phyloP scores from a whole-genome alignment of 768 basidiomycete genomes.

The Pleurotus pulmonarius region DNA sequence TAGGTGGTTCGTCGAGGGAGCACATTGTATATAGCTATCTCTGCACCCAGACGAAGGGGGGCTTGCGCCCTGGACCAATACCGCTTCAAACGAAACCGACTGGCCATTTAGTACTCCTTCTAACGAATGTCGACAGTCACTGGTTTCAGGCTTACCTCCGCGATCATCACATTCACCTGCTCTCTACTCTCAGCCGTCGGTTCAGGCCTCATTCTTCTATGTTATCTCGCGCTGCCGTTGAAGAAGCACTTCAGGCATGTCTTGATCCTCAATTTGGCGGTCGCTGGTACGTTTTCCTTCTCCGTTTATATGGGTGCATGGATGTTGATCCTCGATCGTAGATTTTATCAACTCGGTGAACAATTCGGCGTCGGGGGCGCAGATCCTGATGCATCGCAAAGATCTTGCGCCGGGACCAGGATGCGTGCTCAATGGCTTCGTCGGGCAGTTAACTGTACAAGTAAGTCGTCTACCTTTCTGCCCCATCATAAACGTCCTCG shows the following conservation, averaged over 20 bases:
- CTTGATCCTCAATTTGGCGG: slow-evolving; percentile 12
- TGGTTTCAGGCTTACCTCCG: background rate
- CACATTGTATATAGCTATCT: no score
- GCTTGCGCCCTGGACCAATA: no score
- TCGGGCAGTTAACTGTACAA: slow-evolving; percentile 10
- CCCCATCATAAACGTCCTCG: background rate
- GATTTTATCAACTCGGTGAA: slow-evolving; percentile 10
- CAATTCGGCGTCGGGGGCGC: slow-evolving; percentile 5
- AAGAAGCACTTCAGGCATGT: slow-evolving; percentile 13
- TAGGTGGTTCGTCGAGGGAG: no score
- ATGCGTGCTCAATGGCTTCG: slow-evolving; percentile 10
- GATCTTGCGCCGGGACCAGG: background rate
- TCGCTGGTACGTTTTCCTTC: slow-evolving; percentile 8
- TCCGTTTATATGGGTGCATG: no score
- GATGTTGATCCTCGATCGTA: background rate
- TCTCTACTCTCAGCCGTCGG: slow-evolving; percentile 9
- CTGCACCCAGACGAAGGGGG: no score
- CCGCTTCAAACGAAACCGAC: no score
- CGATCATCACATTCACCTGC: slow-evolving; percentile 5
- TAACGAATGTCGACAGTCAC: background rate
- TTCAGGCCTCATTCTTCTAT: slow-evolving; percentile 11
- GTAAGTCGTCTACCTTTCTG: background rate
- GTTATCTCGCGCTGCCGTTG: slow-evolving; percentile 10
- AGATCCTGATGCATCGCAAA: slow-evolving; percentile 3
- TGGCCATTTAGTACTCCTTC: no score